These are phyloP conservation scores for Alternaria sp. DNA, from an alignment of 2,329 filamentous ascomycete genomes.

Conservation along the genomic window DNA sequence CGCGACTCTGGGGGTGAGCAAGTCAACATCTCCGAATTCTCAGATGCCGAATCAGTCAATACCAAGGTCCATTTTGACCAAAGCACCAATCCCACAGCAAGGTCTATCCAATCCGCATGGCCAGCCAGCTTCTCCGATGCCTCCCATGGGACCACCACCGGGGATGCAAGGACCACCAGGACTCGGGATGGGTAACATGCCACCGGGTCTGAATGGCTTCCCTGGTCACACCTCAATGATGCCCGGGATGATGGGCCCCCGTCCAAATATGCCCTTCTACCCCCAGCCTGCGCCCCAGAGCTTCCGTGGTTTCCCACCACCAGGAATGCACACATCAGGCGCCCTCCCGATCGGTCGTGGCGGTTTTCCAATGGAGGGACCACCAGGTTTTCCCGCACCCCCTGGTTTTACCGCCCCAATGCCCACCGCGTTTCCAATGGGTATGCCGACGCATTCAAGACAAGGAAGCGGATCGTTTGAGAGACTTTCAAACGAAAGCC, in stretches of 20 bases:
- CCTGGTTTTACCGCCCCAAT: constrained; percentile 49
- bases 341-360: constrained; percentile 66
- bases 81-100: constrained; percentile 61
- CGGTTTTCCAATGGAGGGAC: constrained; percentile 62
- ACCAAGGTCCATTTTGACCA: constrained; percentile 69
- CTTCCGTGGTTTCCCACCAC: constrained; percentile 65
- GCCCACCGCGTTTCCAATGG: constrained; percentile 50
- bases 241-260: constrained; percentile 61
- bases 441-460: constrained; percentile 70
- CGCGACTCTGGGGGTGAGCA: constrained; percentile 53
- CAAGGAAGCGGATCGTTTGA: constrained; percentile 74
- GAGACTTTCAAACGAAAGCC: constrained; percentile 62
- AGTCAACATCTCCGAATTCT: constrained; percentile 66
- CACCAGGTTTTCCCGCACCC: constrained; percentile 53
- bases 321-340: constrained; percentile 65
- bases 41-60: constrained; percentile 72
- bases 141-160: constrained; percentile 66
- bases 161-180: constrained; percentile 66
- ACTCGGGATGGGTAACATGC: constrained; percentile 55
- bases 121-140: constrained; percentile 69
- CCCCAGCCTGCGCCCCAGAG: constrained; percentile 60
- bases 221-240: constrained; percentile 64
- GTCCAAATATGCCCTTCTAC: constrained; percentile 65
- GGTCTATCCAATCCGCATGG: constrained; percentile 60
- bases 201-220: constrained; percentile 58